Evolutionary conservation across 768 basidiomycete species (phyloP), one percentile per base, ranked within the genome.

Genomic region (Suillus clintonianus): DNA sequence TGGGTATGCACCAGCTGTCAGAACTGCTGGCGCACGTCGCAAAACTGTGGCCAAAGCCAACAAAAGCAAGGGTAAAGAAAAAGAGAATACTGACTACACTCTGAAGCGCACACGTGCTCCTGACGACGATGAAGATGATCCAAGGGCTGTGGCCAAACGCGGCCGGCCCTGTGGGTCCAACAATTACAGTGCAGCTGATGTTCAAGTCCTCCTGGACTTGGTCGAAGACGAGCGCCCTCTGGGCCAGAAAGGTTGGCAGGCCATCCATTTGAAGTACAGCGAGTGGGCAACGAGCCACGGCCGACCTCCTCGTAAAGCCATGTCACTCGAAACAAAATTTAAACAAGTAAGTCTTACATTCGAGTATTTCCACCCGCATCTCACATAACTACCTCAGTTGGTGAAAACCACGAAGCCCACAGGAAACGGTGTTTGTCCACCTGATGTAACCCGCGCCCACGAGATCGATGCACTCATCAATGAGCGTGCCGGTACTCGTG

Each of bases 331-430:
- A 58, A 70, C 65, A 7, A 71, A 71, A 62, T 74, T 62, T 54
- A 74, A 71, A 61, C 63, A 65, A 55, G 74, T 75, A 62, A 7
- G 47, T 32, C 14, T 30, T 8, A 19, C 22, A n/a, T 32, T 32
- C 3, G n/a, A n/a, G n/a, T n/a, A n/a, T n/a, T 32, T 39, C 54
- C 4, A 39, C 39, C 11, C 7, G 41, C 51, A 50, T 34, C 34
- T 39, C 9, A 37, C 36, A 37, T 11, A 37, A 0, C 30, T 59
- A 11, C 61, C 27, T 30, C 37, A 69, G 64, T 53, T 73, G 15
- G 50, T 71, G 8, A 72, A 66, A 43, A 68, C 65, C 6, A 69
- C 66, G 37, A 73, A 76, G 65, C 71, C 73, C 42, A 77, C 73
- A 0, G 72, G 75, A 1, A 54, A 43, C 51, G 72, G 67, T 7